Conservation (phyloP, 1,284 basidiomycete genomes). For the Puccinia polysora region DNA sequence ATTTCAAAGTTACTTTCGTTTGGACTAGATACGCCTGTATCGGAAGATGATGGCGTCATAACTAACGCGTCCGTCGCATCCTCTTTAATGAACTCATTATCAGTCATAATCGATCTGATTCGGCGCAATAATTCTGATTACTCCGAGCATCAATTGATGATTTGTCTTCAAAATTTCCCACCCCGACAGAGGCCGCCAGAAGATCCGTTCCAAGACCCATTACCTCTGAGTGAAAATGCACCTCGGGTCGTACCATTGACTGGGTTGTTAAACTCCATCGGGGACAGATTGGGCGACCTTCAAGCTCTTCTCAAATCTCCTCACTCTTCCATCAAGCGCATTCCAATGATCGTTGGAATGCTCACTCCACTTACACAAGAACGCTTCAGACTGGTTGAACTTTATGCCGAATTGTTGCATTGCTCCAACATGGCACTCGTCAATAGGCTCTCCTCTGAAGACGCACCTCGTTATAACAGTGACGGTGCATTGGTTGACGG, state of each 20-base stretch:
- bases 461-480: conserved; percentile 64
- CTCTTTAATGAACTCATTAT: conserved; percentile 79
- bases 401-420: conserved; percentile 93
- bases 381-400: conserved; percentile 92
- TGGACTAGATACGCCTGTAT: conserved; percentile 24
- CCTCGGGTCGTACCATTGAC: conserved; percentile 62
- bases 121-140: conserved; percentile 98
- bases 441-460: conserved; percentile 65
- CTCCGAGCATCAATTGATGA: conserved; percentile 97
- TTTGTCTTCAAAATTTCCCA: conserved; percentile 81
- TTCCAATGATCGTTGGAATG: conserved; percentile 54
- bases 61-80: conserved; percentile 74
- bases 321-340: conserved; percentile 30
- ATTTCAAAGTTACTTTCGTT: conserved; percentile 36
- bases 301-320: conserved; percentile 27
- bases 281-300: conserved; percentile 23
- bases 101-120: conserved; percentile 90
- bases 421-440: conserved; percentile 97
- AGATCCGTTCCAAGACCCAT: conserved; percentile 49
- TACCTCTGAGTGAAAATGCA: conserved; percentile 42
- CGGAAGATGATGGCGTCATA: conserved; percentile 53
- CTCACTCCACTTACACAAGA: conserved; percentile 84
- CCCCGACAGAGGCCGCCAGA: conserved; percentile 64
- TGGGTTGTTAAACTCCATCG: conserved; percentile 57
- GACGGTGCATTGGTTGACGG: conserved; percentile 77